phyloP scores from a whole-genome alignment of 2,329 filamentous ascomycete genomes.

The Botrytis galanthina region DNA sequence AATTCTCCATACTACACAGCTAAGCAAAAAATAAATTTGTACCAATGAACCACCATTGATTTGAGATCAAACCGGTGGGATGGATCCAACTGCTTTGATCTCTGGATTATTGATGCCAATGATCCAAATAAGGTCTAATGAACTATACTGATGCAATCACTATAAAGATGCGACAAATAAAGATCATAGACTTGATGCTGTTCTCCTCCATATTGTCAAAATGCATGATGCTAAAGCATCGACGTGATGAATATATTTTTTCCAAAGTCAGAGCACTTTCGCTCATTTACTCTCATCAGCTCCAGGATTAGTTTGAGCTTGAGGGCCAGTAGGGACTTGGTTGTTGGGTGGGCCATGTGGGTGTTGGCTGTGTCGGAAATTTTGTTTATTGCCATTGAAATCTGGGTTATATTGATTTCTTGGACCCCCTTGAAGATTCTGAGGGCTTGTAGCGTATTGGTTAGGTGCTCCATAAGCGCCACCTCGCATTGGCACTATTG shows the following conservation, averaged over 20 bases:
- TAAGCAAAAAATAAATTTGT: slow-evolving; percentile 34
- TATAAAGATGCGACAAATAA: slow-evolving; percentile 34
- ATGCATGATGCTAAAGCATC: slow-evolving; percentile 37
- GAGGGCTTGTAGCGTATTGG: slow-evolving; percentile 64
- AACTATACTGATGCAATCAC: slow-evolving; percentile 33
- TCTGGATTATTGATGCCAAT: slow-evolving; percentile 22
- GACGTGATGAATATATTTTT: slow-evolving; percentile 30
- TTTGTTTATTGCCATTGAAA: slow-evolving; percentile 54
- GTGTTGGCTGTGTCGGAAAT: slow-evolving; percentile 42
- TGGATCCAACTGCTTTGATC: slow-evolving; percentile 28
- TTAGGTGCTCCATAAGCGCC: slow-evolving; percentile 56
- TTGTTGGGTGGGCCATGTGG: slow-evolving; percentile 43
- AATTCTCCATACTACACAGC: slow-evolving; percentile 28
- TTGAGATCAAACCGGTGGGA: slow-evolving; percentile 2
- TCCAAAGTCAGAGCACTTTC: slow-evolving; percentile 16
- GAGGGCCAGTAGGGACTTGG: slow-evolving; percentile 41
- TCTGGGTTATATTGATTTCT: slow-evolving; percentile 60
- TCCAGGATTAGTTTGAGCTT: slow-evolving; percentile 42
- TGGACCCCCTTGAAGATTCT: slow-evolving; percentile 44
- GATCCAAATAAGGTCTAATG: slow-evolving; percentile 33
- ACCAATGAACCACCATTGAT: slow-evolving; percentile 30
- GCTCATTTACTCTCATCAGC: slow-evolving; percentile 50
- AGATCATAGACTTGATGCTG: slow-evolving; percentile 27
- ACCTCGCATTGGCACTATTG: slow-evolving; percentile 57
- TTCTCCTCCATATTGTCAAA: slow-evolving; percentile 29